Percentiles rank a stretch among this genome's conserved stretches.
phyloP scores from a whole-genome alignment of 108 stramenopile species.

The Nitzschia sp. region DNA sequence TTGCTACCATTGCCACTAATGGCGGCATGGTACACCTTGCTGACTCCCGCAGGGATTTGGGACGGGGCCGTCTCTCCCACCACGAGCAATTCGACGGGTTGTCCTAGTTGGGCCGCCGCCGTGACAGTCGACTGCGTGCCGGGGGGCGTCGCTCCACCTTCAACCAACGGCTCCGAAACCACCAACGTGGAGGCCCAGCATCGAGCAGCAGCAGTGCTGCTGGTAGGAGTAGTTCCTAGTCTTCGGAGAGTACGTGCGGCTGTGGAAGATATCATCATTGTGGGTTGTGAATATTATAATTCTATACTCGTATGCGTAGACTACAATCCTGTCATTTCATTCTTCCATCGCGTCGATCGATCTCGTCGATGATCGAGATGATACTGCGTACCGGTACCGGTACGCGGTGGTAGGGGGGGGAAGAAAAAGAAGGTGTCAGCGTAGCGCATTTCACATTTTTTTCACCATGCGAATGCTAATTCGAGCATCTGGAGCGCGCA shows the following conservation, averaged over 20 bases:
- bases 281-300: too few species aligned
- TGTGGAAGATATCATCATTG: conserved; percentile 1
- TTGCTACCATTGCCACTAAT: conserved; percentile 29
- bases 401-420: too few species aligned
- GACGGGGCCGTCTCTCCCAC: conserved; percentile 45
- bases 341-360: too few species aligned
- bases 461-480: too few species aligned
- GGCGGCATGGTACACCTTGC: conserved; percentile 53
- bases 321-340: too few species aligned
- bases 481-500: too few species aligned
- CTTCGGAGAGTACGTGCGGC: neutral
- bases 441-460: too few species aligned
- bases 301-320: too few species aligned
- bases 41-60: conserved; percentile 60
- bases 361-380: too few species aligned
- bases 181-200: conserved; percentile 70
- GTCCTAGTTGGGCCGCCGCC: conserved; percentile 60
- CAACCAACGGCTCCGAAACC: conserved; percentile 64
- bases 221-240: neutral
- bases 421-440: too few species aligned
- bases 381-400: too few species aligned
- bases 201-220: neutral
- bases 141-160: conserved; percentile 50
- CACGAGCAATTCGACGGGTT: conserved; percentile 58
- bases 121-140: conserved; percentile 70